Base-by-base conservation (phyloP, 805 yeast genomes). In the Candida dajiaensis region DNA sequence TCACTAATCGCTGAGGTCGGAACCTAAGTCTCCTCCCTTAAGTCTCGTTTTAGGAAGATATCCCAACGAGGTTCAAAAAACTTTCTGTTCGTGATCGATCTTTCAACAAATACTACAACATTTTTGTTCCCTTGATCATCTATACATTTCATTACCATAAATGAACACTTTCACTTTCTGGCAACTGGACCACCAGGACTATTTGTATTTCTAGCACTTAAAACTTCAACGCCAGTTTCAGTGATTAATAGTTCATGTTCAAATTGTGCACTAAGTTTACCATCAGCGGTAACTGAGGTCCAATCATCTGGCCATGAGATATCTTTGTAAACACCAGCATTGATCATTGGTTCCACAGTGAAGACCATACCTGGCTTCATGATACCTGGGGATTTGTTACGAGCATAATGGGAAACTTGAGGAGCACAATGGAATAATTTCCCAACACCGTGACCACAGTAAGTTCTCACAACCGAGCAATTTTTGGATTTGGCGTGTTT, bases 291-390 rank as follows among this genome's bases (percentile, higher is more conserved):
- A 16, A 80, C 78, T 2, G 95, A 80, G 6, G 99, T 94, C 99
- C 99, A 94, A 66, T 88, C 85, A 66, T 94, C 99, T 3, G 99
- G 99, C 99, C 99, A 94, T 47, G 81, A 72, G 49, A 77, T 67
- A 66, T 90, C 98, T 60, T 78, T 78, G 70, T 78, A 84, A 0
- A 84, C 70, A 9, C 99, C 99, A 53, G 81, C 71, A 62, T 88
- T 85, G 55, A 94, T 78, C 99, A 94, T 94, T 40, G 99, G 99
- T 69, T 94, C 99, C 48, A 94, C 88, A 20, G 99, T 94, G 73
- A 94, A 94, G 13, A 87, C 89, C 84, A 90, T 86, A 20, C 99
- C 99, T 20, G 96, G 92, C 64, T 88, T 88, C 71, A 94, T 90
- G 40, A 88, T 81, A 49, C 99, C 99, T 41, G 90, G 75, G 8